Base-by-base conservation (phyloP, 2,329 filamentous ascomycete species). In the Neofusicoccum cordaticola region DNA sequence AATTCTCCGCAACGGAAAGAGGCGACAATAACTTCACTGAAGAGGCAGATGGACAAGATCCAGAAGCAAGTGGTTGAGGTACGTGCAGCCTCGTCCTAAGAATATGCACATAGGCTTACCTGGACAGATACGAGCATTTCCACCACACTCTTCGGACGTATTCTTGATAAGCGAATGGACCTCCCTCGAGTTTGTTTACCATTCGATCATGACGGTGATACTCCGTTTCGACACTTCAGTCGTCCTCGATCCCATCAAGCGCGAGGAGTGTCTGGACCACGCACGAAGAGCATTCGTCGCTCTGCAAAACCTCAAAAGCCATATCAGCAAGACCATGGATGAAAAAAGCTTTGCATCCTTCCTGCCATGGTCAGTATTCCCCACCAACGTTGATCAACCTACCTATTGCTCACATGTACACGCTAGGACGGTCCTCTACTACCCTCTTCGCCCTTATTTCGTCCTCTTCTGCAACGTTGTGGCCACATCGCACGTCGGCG, bases 391-490 rank as follows among this genome's bases (percentile, higher is more conserved):
- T 11, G 4, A 41, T 22, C 31, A 15, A n/a, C 27, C 7, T 35
- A 13, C n/a, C n/a, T 27, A 19, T 13, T 35, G 12, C 17, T 19
- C 17, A 37, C n/a, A 39, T 9, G 7, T 15, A 9, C 12, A 13
- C 12, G 19, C 5, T 13, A 75, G 74, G 74, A 74, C 71, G 1
- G 71, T 75, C 51, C 71, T 75, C 11, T 75, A 73, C 9, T 74
- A 74, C 45, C 72, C 74, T 4, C 66, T 76, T 2, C 72, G 70
- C 37, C 73, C 74, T 1, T 76, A 75, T 67, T 76, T 74, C 61
- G 73, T 75, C 13, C 69, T 76, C 31, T 76, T 76, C 62, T 76
- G 74, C 67, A 75, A 76, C 47, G 73, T 76, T 1, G 73, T 75
- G n/a, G 73, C 73, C 13, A 75, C 74, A 1, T 75, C 72, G 12